Percentiles rank a stretch among this genome's conserved stretches.
Evolutionary conservation across 208 protist species (phyloP).

Genomic region (Crithidia bombi): DNA sequence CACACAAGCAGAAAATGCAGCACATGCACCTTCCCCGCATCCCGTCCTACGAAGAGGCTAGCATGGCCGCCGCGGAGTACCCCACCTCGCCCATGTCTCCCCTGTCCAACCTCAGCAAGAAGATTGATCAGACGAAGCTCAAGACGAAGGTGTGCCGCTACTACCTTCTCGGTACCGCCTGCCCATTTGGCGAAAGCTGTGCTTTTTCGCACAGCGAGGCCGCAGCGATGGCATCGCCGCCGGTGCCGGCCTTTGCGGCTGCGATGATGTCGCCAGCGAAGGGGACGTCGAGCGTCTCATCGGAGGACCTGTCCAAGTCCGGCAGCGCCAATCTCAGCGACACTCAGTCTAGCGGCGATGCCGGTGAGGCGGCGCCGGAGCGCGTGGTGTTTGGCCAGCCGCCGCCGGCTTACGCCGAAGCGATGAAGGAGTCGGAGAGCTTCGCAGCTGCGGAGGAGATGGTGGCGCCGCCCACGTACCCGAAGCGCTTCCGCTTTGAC

Average conservation of each 20-base stretch:
- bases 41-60: slow-evolving; percentile 43
- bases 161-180: slow-evolving; percentile 64
- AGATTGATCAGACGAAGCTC: slow-evolving; percentile 86
- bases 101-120: slow-evolving; percentile 33
- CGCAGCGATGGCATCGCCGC: slow-evolving; percentile 28
- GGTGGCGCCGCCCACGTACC: slow-evolving; percentile 65
- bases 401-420: slow-evolving; percentile 73
- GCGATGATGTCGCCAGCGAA: slow-evolving; percentile 15
- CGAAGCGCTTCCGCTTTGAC: slow-evolving; percentile 85
- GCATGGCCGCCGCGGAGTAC: slow-evolving; percentile 33
- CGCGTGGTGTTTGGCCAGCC: slow-evolving; percentile 44
- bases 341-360: slow-evolving; percentile 33
- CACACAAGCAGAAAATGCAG: no score
- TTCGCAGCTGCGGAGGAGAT: slow-evolving; percentile 20
- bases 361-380: slow-evolving; percentile 32
- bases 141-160: slow-evolving; percentile 91
- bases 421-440: slow-evolving; percentile 50
- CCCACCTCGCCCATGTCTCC: slow-evolving; percentile 30
- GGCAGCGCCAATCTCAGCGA: slow-evolving; percentile 30
- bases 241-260: slow-evolving; percentile 13
- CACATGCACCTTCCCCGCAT: slow-evolving; percentile 34
- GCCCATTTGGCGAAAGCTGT: slow-evolving; percentile 84
- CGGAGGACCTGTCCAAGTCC: slow-evolving; percentile 39
- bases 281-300: slow-evolving; percentile 23
- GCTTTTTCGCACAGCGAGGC: slow-evolving; percentile 87